Base-by-base conservation (phyloP, 2,329 filamentous ascomycete genomes). In the Claviceps arundinis region DNA sequence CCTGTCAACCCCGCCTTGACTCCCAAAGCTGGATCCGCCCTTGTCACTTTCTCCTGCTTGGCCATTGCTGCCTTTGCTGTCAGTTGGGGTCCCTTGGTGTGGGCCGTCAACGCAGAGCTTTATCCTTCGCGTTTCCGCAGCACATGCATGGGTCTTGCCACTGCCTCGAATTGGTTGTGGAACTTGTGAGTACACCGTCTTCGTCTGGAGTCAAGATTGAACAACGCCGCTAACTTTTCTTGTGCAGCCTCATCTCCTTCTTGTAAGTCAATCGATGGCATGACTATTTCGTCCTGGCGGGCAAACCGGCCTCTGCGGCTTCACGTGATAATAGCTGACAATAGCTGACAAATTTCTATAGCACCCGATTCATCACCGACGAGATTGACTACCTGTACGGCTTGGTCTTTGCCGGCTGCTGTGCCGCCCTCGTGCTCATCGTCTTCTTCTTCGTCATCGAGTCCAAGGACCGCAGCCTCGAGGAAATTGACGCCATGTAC, bases 401-500 rank as follows among this genome's bases (percentile, higher is more conserved):
- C 37, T 80, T 87, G 54, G 78, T 88, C 41, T 87, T 87, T 62
- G 84, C 82, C 0, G 81, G 75, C 4, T 86, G 82, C 64, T 82
- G 81, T 61, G 76, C 79, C 53, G 73, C 74, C 9, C 80, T 81
- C 19, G 74, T 81, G 4, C 59, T 78, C 17, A 73, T 87, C 48
- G 83, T 88, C 54, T 89, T 82, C 73, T 85, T 88, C 73, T 87
- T 87, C 67, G 74, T 89, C 56, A 82, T 83, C 60, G 85, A 89
- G 69, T 82, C 77, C 55, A 82, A 85, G 66, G 83, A 83, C 60
- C 77, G 84, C 37, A 81, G 78, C 1, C 74, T 89, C 17, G 85
- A 89, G 68, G 84, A 89, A 66, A 82, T 89, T 52, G 85, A 89
- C 65, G 82, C 78, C 53, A 88, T 88, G 84, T 90, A 90, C 63